phyloP scores from a whole-genome alignment of 345 rosid species.

The Stellera chamaejasme region DNA sequence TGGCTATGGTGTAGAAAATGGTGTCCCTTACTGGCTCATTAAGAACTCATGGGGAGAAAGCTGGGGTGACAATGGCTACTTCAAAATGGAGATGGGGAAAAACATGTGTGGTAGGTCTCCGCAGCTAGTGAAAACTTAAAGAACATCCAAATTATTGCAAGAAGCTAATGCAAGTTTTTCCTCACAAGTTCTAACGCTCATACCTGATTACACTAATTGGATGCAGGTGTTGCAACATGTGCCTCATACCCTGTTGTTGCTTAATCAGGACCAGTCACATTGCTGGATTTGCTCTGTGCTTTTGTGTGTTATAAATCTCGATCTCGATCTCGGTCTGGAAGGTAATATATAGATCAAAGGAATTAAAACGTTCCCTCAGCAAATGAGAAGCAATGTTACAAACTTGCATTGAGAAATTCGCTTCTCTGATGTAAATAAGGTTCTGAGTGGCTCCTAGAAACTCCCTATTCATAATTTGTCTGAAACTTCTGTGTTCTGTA shows the following conservation, averaged over 20 bases:
- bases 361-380: too few species aligned
- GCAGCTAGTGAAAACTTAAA: not conserved
- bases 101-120: slow-evolving; percentile 90
- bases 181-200: too few species aligned
- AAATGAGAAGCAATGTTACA: too few species aligned
- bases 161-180: too few species aligned
- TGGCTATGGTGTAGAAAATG: slow-evolving; percentile 84
- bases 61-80: slow-evolving; percentile 87
- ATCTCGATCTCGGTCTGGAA: too few species aligned
- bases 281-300: not conserved
- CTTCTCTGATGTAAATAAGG: too few species aligned
- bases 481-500: too few species aligned
- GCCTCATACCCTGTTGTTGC: slow-evolving; percentile 85
- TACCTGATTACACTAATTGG: not conserved
- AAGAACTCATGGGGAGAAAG: slow-evolving; percentile 87
- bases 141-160: too few species aligned
- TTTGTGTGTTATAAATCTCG: not conserved
- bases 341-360: too few species aligned
- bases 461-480: too few species aligned
- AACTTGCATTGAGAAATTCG: too few species aligned
- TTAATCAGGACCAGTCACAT: slow-evolving; percentile 10
- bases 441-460: too few species aligned
- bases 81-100: slow-evolving; percentile 92
- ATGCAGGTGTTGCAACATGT: slow-evolving; percentile 85
- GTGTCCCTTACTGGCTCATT: slow-evolving; percentile 77